phyloP scores from a whole-genome alignment of 495 filamentous ascomycete species.

The Neurospora sp. region DNA sequence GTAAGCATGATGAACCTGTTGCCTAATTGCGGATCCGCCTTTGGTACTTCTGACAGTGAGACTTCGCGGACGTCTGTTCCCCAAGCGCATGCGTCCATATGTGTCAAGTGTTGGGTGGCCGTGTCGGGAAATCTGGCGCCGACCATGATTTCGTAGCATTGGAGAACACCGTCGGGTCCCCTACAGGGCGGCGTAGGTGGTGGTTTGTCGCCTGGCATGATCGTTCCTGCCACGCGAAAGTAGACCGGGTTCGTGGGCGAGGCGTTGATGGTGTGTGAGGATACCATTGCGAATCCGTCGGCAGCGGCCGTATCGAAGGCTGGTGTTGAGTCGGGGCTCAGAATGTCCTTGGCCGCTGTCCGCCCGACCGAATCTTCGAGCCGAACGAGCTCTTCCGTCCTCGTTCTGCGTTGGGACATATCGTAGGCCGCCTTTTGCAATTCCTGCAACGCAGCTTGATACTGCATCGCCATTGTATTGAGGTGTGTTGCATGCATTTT shows the following conservation, averaged over 20 bases:
- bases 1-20: background rate
- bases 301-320: background rate
- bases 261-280: background rate
- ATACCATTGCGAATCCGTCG: background rate
- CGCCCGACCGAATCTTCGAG: background rate
- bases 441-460: background rate
- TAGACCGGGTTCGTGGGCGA: background rate
- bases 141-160: background rate
- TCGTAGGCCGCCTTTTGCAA: background rate
- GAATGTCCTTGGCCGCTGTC: background rate
- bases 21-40: background rate
- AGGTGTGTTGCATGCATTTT: background rate
- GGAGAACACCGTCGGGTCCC: background rate
- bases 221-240: background rate
- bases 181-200: background rate
- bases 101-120: background rate
- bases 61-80: background rate
- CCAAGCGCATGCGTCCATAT: background rate
- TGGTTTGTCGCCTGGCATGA: background rate
- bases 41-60: background rate
- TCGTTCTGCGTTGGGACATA: background rate
- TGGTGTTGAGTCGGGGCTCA: background rate
- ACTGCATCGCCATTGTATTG: background rate
- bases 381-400: background rate
- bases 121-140: background rate